Percentiles rank a stretch among this genome's conserved stretches.
These are phyloP conservation scores for Colletotrichum coccodes DNA, from an alignment of 2,329 filamentous ascomycete species.

Conservation along the genomic window DNA sequence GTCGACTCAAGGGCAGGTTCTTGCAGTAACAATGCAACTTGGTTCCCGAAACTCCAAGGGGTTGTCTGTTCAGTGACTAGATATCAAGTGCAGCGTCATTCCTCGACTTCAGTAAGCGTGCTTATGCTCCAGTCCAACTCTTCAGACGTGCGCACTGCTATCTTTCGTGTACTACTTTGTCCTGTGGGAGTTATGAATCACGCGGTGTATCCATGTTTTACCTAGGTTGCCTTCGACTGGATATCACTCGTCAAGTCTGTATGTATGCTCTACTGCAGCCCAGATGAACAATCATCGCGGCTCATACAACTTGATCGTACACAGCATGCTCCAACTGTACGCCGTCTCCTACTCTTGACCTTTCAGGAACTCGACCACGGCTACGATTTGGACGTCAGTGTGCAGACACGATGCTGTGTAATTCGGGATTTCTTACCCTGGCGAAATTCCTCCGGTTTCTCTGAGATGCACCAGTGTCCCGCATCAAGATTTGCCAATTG, in stretches of 20 bases:
- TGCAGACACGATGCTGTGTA: background rate
- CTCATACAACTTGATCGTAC: background rate
- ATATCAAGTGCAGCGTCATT: background rate
- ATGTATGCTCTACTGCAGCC: background rate
- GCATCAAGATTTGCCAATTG: conserved; percentile 78
- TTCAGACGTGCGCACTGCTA: background rate
- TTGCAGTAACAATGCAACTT: conserved; percentile 16
- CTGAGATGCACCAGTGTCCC: conserved; percentile 91
- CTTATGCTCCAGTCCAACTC: background rate
- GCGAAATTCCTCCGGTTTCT: conserved; percentile 83
- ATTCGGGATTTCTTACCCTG: conserved; percentile 62
- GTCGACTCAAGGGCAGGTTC: conserved; percentile 8
- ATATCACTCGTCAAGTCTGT: too few species aligned
- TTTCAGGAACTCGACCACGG: conserved; percentile 71
- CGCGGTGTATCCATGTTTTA: background rate
- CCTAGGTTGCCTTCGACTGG: background rate
- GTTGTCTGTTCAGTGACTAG: background rate
- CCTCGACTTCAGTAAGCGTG: background rate
- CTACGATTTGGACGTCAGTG: conserved; percentile 46
- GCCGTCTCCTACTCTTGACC: conserved; percentile 53
- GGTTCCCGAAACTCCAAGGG: conserved; percentile 1
- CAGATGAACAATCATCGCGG: too few species aligned
- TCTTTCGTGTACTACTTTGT: too few species aligned
- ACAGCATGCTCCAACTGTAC: background rate
- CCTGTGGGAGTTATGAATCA: too few species aligned